Conservation (phyloP, 129 eudicot genomes). For the Glebionis coronaria region DNA sequence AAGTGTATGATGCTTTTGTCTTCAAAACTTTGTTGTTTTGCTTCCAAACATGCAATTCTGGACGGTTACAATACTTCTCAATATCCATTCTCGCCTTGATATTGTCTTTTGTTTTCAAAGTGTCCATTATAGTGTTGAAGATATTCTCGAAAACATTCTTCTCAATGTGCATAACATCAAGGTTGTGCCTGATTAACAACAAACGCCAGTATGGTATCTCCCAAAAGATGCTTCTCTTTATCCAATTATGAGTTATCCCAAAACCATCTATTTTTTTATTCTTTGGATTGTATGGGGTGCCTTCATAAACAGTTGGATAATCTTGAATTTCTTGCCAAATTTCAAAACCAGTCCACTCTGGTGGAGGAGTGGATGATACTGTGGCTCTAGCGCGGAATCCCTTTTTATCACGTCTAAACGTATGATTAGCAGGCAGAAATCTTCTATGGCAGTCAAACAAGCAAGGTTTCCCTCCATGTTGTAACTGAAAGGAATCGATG, state of each 20-base stretch:
- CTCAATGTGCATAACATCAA: too few species aligned
- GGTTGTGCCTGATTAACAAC: too few species aligned
- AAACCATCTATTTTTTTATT: neutral
- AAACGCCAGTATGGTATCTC: constrained; percentile 19
- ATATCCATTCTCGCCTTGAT: too few species aligned
- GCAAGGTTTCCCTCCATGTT: constrained; percentile 1
- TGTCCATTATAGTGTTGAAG: too few species aligned
- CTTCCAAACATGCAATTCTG: too few species aligned
- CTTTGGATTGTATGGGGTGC: neutral
- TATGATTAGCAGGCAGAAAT: constrained; percentile 10
- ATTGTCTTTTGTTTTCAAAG: too few species aligned
- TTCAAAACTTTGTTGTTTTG: too few species aligned
- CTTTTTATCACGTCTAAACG: neutral
- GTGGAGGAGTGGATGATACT: neutral
- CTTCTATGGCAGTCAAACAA: constrained; percentile 17
- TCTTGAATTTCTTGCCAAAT: neutral
- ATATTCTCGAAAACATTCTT: too few species aligned
- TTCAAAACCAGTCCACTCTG: neutral
- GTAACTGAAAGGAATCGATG: neutral
- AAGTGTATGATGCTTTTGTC: too few species aligned
- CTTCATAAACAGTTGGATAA: constrained; percentile 1
- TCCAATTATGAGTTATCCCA: constrained; percentile 15
- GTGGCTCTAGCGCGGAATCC: neutral
- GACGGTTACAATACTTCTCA: too few species aligned
- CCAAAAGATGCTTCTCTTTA: constrained; percentile 21